A percentile compares a stretch with the other conserved stretches of the same genome.
phyloP scores from a whole-genome alignment of 1,284 basidiomycete genomes.

The Sanghuangporus sanghuang region DNA sequence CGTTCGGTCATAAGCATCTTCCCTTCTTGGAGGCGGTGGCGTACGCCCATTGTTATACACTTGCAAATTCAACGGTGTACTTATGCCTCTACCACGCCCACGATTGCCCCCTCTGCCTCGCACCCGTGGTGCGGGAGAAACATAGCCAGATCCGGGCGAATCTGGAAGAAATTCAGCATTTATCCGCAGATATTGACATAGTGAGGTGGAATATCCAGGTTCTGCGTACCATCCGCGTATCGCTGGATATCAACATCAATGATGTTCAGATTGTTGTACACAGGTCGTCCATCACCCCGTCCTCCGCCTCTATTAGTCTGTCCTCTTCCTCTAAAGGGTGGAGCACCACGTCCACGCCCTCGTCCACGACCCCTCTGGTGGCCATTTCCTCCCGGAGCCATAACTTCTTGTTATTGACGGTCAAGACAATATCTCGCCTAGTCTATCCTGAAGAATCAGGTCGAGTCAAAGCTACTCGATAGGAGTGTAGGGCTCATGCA shows the following conservation, averaged over 20 bases:
- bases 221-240: constrained; percentile 26
- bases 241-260: constrained; percentile 29
- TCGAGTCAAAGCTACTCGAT: neutral
- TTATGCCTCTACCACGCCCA: constrained; percentile 16
- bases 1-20: constrained; percentile 2
- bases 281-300: constrained; percentile 21
- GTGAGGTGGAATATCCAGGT: neutral
- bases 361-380: constrained; percentile 19
- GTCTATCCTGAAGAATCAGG: no score
- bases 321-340: constrained; percentile 13
- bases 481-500: neutral
- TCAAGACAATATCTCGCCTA: neutral
- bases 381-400: constrained; percentile 1
- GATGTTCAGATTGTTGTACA: constrained; percentile 21
- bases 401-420: neutral
- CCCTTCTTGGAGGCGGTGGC: constrained; percentile 3
- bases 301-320: constrained; percentile 17
- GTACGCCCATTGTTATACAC: constrained; percentile 5
- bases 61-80: constrained; percentile 1
- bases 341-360: constrained; percentile 22
- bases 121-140: constrained; percentile 17
- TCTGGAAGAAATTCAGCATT: neutral
- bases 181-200: neutral
- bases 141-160: constrained; percentile 8
- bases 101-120: constrained; percentile 20